These are phyloP conservation scores for Xylariales sp. DNA, from an alignment of 2,329 filamentous ascomycete species.

Conservation along the genomic window DNA sequence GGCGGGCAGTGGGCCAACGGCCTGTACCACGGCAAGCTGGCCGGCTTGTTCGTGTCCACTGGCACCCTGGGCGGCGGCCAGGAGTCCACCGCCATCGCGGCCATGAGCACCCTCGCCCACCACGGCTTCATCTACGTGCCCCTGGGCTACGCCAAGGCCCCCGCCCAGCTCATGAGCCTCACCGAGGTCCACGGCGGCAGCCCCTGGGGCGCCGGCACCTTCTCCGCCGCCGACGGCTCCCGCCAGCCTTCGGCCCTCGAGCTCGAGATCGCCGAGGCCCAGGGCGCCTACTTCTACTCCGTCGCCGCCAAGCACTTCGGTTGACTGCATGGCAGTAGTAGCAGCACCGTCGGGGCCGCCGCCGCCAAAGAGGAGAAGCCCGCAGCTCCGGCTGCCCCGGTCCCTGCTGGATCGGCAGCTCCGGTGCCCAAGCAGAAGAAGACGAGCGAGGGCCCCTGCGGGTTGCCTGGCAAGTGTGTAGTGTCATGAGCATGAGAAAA, in stretches of 20 bases:
- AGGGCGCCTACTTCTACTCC: conserved; percentile 84
- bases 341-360: conserved; percentile 6
- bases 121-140: conserved; percentile 98
- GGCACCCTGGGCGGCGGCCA: conserved; percentile 83
- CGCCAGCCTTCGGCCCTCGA: conserved; percentile 75
- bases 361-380: conserved; percentile 14
- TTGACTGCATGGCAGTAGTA: conserved; percentile 69
- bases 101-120: conserved; percentile 83
- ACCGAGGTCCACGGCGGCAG: conserved; percentile 79
- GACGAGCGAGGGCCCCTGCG: conserved; percentile 66
- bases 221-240: conserved; percentile 73
- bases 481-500: conserved; percentile 55
- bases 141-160: conserved; percentile 82
- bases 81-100: conserved; percentile 76
- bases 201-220: conserved; percentile 93
- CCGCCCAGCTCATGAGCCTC: conserved; percentile 65
- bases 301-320: conserved; percentile 65
- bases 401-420: conserved; percentile 10
- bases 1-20: conserved; percentile 79
- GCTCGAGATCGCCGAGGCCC: conserved; percentile 71
- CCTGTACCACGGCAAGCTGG: conserved; percentile 80
- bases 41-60: conserved; percentile 88
- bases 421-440: conserved; percentile 35
- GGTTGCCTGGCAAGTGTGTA: conserved; percentile 69
- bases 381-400: conserved; percentile 13